Evolutionary conservation across 2,329 filamentous ascomycete genomes (phyloP).

Genomic region (Colletotrichum karsti): DNA sequence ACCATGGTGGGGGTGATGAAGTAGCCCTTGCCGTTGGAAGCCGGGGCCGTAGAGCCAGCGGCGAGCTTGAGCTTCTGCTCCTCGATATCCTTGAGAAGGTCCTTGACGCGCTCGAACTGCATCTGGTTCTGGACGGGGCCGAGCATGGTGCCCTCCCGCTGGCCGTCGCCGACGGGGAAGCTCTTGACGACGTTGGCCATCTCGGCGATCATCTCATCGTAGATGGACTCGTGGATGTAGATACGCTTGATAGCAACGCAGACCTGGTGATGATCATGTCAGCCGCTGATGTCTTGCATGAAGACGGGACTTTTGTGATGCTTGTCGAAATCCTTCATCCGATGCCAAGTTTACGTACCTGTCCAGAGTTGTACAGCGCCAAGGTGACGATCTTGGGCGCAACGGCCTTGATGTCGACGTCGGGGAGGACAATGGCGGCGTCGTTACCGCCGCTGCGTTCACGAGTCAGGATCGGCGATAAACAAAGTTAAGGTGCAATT

Average conservation of each 20-base stretch:
- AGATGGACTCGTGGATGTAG: slow-evolving; percentile 63
- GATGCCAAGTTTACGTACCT: slow-evolving; percentile 32
- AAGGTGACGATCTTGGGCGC: slow-evolving; percentile 53
- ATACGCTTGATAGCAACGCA: slow-evolving; percentile 62
- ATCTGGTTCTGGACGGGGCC: slow-evolving; percentile 71
- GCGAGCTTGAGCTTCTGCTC: slow-evolving; percentile 28
- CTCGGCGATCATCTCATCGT: slow-evolving; percentile 39
- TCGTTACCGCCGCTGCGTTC: slow-evolving; percentile 62
- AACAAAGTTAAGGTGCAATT: neutral
- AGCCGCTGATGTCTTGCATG: neutral
- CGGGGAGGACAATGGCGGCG: slow-evolving; percentile 64
- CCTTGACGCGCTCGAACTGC: slow-evolving; percentile 61
- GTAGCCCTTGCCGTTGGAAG: slow-evolving; percentile 52
- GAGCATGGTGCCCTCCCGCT: slow-evolving; percentile 36
- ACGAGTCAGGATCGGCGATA: neutral
- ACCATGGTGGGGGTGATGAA: slow-evolving; percentile 68
- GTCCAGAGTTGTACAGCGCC: slow-evolving; percentile 65
- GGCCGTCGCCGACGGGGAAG: slow-evolving; percentile 25
- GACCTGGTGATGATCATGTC: slow-evolving; percentile 45
- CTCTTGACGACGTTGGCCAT: slow-evolving; percentile 26
- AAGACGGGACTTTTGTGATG: neutral
- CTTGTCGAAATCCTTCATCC: neutral
- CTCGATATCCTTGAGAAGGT: slow-evolving; percentile 26
- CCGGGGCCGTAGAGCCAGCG: slow-evolving; percentile 41
- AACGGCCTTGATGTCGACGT: slow-evolving; percentile 58